Percentiles rank a stretch among this genome's conserved stretches.
Conservation (phyloP, 192 early-diverging fungal species). For the Coemansia sp. region DNA sequence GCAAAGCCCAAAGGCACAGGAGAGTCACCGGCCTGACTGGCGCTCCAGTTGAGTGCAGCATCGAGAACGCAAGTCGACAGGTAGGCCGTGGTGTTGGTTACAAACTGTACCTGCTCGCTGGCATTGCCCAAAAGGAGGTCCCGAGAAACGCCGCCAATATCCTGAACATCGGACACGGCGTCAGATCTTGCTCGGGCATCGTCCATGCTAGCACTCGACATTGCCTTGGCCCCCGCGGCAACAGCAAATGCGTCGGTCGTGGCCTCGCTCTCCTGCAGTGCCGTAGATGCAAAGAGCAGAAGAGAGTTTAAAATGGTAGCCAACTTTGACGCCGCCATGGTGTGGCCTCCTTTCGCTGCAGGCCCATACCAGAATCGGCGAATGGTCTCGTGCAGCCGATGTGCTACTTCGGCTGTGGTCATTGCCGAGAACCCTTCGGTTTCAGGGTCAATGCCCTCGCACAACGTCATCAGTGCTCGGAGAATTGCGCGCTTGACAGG, state of each 20-base stretch:
- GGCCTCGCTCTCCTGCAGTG: constrained; percentile 41
- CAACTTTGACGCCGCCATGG: constrained; percentile 7
- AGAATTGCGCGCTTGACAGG: constrained; percentile 35
- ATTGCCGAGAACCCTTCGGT: constrained; percentile 39
- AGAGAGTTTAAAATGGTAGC: constrained; percentile 36
- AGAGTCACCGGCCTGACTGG: not conserved
- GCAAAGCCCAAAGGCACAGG: not conserved
- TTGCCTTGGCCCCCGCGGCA: constrained; percentile 19
- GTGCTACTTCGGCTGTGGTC: constrained; percentile 46
- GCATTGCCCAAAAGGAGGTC: not conserved
- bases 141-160: not conserved
- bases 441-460: constrained; percentile 32
- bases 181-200: not conserved
- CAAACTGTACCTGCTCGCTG: constrained; percentile 37
- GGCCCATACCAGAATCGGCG: constrained; percentile 28
- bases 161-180: too few relatives aligned
- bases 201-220: not conserved
- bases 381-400: constrained; percentile 22
- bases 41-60: constrained; percentile 15
- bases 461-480: constrained; percentile 30
- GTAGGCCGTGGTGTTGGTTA: constrained; percentile 31
- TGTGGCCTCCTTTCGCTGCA: not conserved
- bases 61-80: constrained; percentile 24
- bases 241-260: constrained; percentile 43
- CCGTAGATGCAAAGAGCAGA: constrained; percentile 34